A percentile compares a stretch with the other conserved stretches of the same genome.
Conservation (phyloP, 2,329 filamentous ascomycete genomes). For the Cladosporium sp. region DNA sequence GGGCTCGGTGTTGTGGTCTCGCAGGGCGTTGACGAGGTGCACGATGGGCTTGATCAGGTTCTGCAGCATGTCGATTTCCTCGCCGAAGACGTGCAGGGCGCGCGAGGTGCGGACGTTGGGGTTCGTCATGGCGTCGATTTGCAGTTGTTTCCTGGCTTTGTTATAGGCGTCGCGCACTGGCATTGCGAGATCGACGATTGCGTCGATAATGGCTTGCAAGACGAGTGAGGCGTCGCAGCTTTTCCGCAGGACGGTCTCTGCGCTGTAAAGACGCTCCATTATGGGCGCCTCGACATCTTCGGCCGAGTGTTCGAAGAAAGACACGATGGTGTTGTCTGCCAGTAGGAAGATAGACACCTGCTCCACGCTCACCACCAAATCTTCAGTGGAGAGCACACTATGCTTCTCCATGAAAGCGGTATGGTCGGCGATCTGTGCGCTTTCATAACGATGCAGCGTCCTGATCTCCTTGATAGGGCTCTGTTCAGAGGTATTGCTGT, state of each 20-base stretch:
- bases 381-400: conserved; percentile 66
- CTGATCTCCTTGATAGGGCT: conserved; percentile 45
- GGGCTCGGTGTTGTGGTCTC: conserved; percentile 70
- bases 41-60: conserved; percentile 82
- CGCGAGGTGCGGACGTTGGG: conserved; percentile 78
- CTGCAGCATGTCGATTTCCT: conserved; percentile 79
- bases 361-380: conserved; percentile 78
- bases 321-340: conserved; percentile 87
- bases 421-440: conserved; percentile 73
- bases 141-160: conserved; percentile 82
- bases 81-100: conserved; percentile 72
- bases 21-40: conserved; percentile 77
- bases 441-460: conserved; percentile 80
- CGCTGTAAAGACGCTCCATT: conserved; percentile 66
- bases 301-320: conserved; percentile 89
- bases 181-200: conserved; percentile 86
- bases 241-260: conserved; percentile 78
- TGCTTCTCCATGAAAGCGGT: conserved; percentile 88
- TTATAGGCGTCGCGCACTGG: conserved; percentile 81
- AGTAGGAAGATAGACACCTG: conserved; percentile 90
- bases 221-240: conserved; percentile 88
- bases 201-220: conserved; percentile 85
- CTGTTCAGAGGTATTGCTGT: conserved; percentile 35
- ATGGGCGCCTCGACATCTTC: conserved; percentile 84
- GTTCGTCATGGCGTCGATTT: conserved; percentile 82